phyloP scores from a whole-genome alignment of 2,329 filamentous ascomycete species.

The Aspergillus arachidicola region DNA sequence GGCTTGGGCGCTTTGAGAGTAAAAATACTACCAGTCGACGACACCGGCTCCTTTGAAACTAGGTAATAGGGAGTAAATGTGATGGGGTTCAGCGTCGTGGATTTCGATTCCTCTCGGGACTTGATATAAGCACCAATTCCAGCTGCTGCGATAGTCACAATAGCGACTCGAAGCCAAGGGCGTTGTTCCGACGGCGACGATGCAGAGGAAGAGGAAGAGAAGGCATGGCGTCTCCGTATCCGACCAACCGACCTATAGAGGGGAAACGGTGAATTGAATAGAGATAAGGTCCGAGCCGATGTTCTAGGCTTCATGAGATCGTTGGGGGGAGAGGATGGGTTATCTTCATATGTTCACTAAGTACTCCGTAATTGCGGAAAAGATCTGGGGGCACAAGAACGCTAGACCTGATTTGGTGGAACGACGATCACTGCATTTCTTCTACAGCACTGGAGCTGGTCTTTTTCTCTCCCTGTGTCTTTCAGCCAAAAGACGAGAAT shows the following conservation, averaged over 20 bases:
- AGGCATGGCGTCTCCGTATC: conserved; percentile 24
- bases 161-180: conserved; percentile 38
- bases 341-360: not conserved
- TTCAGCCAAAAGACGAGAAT: not conserved
- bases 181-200: conserved; percentile 25
- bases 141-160: conserved; percentile 39
- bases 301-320: conserved; percentile 25
- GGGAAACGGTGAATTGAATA: conserved; percentile 22
- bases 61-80: conserved; percentile 47
- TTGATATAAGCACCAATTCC: conserved; percentile 40
- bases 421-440: conserved; percentile 8
- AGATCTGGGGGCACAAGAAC: conserved; percentile 1
- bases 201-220: conserved; percentile 21
- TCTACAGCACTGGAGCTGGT: not conserved
- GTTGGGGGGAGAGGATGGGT: not conserved
- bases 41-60: conserved; percentile 46
- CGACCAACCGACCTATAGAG: conserved; percentile 11
- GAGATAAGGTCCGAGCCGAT: conserved; percentile 12
- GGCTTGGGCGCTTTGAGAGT: conserved; percentile 41
- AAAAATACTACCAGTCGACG: conserved; percentile 51
- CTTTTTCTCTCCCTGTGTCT: not conserved
- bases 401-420: conserved; percentile 18
- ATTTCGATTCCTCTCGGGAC: conserved; percentile 28
- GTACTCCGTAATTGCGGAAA: not conserved
- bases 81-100: conserved; percentile 36